Evolutionary conservation across 2,329 filamentous ascomycete genomes (phyloP).

Genomic region (Orbilia javanica): DNA sequence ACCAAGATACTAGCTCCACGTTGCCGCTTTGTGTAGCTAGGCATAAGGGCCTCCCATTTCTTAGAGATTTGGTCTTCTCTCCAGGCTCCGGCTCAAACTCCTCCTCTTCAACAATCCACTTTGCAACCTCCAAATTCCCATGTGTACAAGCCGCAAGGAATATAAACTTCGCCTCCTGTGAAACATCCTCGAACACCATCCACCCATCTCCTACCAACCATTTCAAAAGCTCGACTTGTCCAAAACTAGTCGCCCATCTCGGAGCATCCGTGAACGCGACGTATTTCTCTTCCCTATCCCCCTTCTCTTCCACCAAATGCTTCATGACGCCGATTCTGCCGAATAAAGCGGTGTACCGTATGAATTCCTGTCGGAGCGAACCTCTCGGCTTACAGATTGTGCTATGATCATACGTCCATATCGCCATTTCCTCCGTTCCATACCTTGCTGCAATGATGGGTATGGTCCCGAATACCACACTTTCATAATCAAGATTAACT

Average conservation of each 20-base stretch:
- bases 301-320: slow-evolving; percentile 12
- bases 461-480: slow-evolving; percentile 19
- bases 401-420: slow-evolving; percentile 30
- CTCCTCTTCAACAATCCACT: slow-evolving; percentile 17
- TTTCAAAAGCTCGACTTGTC: slow-evolving; percentile 6
- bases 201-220: background rate
- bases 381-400: background rate
- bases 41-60: slow-evolving; percentile 19
- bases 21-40: slow-evolving; percentile 44
- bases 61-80: slow-evolving; percentile 1
- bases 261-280: slow-evolving; percentile 24
- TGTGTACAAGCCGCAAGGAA: slow-evolving; percentile 35
- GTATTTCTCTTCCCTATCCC: slow-evolving; percentile 5
- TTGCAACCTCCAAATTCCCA: slow-evolving; percentile 29
- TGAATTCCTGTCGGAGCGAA: background rate
- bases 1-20: slow-evolving; percentile 32
- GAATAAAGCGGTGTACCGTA: background rate
- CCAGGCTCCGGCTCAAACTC: slow-evolving; percentile 4
- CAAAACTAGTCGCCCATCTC: slow-evolving; percentile 18
- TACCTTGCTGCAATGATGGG: slow-evolving; percentile 14
- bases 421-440: slow-evolving; percentile 16
- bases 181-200: slow-evolving; percentile 9
- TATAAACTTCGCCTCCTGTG: slow-evolving; percentile 15
- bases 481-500: background rate
- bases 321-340: slow-evolving; percentile 11